Base-by-base conservation (phyloP, 1,284 basidiomycete species). In the Cryptococcus sp. region DNA sequence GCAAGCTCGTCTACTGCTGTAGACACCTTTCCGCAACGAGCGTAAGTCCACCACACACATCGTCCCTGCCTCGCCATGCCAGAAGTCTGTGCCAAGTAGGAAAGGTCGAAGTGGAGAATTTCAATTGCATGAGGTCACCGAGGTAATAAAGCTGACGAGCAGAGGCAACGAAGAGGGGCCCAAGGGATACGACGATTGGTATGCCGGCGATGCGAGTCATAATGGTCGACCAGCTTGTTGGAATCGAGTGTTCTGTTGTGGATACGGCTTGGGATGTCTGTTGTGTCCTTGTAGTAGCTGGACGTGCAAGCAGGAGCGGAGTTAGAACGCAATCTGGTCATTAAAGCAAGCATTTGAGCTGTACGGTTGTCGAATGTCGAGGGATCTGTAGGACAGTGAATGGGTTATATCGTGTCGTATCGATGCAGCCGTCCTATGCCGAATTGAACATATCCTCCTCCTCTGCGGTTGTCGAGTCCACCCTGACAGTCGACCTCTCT, bases 161-260 rank as follows among this genome's bases (percentile, higher is more conserved):
- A 47, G 25, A 12, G 31, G 24, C 19, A 25, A 28, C 22, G 21
- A 23, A 25, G 22, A 41, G 19, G 18, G 26, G 9, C 22, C 37
- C 11, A 37, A 44, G 19, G 49, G 52, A 36, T 60, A 66, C 52
- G 53, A 59, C 16, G 22, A 43, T 18, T 63, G 62, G 62, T 62
- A 66, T 34, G 62, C 62, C 26, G 63, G 59, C 2, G 63, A 65
- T 41, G 58, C 58, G 34, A 53, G 48, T 22, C 48, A 58, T 19
- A 22, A 56, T 34, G 63, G 63, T 40, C 48, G 58, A 37, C 61
- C 60, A 28, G 50, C 56, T 3, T 62, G 63, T 57, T 66, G 63
- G 63, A 66, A 63, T 48, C 52, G 52, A 22, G 31, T 50, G 16
- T 61, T 64, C 39, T 64, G 64, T 33, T 66, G 62, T 47, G 62